phyloP scores from a whole-genome alignment of 169 alveolate genomes.

The Cyclospora cayetanensis region DNA sequence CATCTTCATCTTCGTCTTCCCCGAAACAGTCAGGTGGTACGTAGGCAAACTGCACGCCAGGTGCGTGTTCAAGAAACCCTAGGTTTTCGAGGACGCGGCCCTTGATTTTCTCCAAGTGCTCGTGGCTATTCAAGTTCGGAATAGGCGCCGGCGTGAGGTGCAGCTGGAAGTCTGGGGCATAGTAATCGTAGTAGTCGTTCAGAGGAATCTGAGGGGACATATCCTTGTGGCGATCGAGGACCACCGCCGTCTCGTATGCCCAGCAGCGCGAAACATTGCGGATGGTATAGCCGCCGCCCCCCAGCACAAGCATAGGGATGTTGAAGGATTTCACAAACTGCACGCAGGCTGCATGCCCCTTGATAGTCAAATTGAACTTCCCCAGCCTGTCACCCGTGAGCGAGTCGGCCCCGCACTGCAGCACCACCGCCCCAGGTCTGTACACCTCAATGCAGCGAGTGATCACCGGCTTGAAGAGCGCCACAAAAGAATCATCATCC shows the following conservation, averaged over 20 bases:
- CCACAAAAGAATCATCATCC: constrained; percentile 94
- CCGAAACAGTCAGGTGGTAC: constrained; percentile 75
- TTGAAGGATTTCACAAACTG: constrained; percentile 89
- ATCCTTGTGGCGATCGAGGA: constrained; percentile 89
- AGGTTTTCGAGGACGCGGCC: constrained; percentile 93
- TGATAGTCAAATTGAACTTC: constrained; percentile 95
- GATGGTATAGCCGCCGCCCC: constrained; percentile 98
- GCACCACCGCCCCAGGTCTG: constrained; percentile 97
- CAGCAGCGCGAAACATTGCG: constrained; percentile 99
- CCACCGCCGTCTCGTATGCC: constrained; percentile 99
- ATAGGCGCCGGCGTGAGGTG: constrained; percentile 92
- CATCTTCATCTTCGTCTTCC: constrained; percentile 69
- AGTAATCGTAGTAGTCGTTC: constrained; percentile 96
- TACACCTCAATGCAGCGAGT: constrained; percentile 94
- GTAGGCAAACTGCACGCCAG: constrained; percentile 74
- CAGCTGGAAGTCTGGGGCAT: constrained; percentile 96
- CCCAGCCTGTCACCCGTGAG: constrained; percentile 97
- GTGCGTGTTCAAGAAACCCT: constrained; percentile 86
- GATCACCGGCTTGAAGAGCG: constrained; percentile 93
- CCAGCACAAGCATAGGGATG: constrained; percentile 90
- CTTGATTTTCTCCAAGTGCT: constrained; percentile 93
- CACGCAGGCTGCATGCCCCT: constrained; percentile 99
- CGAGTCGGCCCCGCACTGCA: constrained; percentile 99
- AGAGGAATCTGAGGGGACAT: constrained; percentile 88
- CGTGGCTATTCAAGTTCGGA: constrained; percentile 95